Evolutionary conservation across 352 stramenopile genomes (phyloP).

Genomic region (Pythium dissimile): DNA sequence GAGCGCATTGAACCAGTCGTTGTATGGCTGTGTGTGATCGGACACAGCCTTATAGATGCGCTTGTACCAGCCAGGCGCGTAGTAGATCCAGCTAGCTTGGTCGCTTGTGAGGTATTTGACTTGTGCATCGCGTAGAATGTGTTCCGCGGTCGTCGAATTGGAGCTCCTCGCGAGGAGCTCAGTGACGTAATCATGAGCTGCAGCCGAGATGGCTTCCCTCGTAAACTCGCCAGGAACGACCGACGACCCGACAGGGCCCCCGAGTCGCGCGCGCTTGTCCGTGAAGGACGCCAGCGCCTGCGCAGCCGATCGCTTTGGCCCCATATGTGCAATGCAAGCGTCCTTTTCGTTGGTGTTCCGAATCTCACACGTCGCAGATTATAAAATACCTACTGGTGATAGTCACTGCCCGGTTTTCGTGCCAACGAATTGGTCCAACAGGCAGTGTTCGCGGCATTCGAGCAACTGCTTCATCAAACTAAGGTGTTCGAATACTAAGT

Average conservation of each 20-base stretch:
- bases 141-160: neutral
- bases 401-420: too few species aligned
- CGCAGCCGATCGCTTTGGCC: too few species aligned
- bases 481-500: neutral
- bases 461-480: too few species aligned
- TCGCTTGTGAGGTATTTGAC: slow-evolving; percentile 25
- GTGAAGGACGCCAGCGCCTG: too few species aligned
- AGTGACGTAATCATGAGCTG: neutral
- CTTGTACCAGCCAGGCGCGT: slow-evolving; percentile 53
- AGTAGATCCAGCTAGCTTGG: slow-evolving; percentile 53
- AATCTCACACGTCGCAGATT: too few species aligned
- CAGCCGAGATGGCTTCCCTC: slow-evolving; percentile 2
- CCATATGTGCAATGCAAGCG: too few species aligned
- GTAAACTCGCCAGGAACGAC: slow-evolving; percentile 1
- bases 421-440: too few species aligned
- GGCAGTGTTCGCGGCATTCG: too few species aligned
- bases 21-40: slow-evolving; percentile 18
- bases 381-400: too few species aligned
- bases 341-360: too few species aligned
- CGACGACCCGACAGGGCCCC: too few species aligned
- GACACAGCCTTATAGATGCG: slow-evolving; percentile 25
- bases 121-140: slow-evolving; percentile 8
- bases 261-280: too few species aligned
- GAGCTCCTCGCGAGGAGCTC: neutral
- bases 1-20: slow-evolving; percentile 21